Evolutionary conservation across 768 basidiomycete genomes (phyloP).

Genomic region (Tylopilus plumbeoviolaceoides): DNA sequence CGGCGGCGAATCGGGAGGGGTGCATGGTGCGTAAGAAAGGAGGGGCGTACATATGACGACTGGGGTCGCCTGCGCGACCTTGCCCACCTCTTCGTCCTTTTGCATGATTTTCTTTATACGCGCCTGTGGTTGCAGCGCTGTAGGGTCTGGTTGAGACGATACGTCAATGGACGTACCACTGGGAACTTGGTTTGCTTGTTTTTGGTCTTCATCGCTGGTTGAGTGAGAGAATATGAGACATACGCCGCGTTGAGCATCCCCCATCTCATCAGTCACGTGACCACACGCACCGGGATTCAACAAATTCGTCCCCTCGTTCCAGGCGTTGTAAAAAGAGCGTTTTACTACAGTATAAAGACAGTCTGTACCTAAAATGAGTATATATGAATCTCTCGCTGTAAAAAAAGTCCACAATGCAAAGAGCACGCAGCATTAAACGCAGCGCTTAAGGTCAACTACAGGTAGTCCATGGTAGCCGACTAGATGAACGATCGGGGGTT

Average conservation of each 20-base stretch:
- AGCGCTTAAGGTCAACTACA: no score
- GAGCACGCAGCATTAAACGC: no score
- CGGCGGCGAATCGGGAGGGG: not conserved
- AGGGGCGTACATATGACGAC: constrained; percentile 87
- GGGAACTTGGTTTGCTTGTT: constrained; percentile 92
- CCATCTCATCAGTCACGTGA: no score
- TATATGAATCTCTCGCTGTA: no score
- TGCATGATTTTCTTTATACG: constrained; percentile 99
- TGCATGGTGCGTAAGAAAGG: constrained; percentile 11
- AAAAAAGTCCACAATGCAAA: no score
- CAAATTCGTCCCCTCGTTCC: no score
- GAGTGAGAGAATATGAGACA: not conserved
- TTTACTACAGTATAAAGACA: no score
- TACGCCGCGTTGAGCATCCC: no score
- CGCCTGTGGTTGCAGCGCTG: constrained; percentile 48
- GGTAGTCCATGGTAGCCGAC: not conserved
- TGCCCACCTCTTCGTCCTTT: constrained; percentile 98
- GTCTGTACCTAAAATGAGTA: no score
- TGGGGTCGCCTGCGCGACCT: constrained; percentile 94
- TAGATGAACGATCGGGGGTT: not conserved
- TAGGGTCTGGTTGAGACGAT: not conserved
- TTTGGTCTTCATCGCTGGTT: constrained; percentile 70
- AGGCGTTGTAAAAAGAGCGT: no score
- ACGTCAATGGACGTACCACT: constrained; percentile 51
- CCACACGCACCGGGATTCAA: no score